Evolutionary conservation across 805 yeast species (phyloP), one percentile per base, ranked within the genome.

Genomic region (Blastobotrys chiropterorum): DNA sequence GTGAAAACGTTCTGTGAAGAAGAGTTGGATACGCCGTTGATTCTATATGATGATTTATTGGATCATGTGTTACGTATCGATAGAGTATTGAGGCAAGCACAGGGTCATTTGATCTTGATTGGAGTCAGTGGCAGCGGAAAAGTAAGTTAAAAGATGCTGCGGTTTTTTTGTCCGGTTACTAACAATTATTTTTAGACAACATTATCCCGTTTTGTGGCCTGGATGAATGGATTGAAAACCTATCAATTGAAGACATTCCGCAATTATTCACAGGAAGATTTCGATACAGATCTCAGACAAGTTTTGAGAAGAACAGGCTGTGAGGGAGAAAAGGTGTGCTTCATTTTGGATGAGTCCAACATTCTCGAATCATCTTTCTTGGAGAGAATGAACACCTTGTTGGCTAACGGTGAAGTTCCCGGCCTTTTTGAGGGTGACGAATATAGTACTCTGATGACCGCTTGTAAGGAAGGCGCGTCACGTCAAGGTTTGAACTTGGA

Each of bases 341-440:
- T 88, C 51, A 71, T 90, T 17, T 75, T 92, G 16, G 96, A 89
- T 58, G 97, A 92, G 59, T 81, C 95, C 0, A 80, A 83, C 26
- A 79, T 90, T 48, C 59, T 82, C 42, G 90, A 87, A 34, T 74
- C 95, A 0, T 73, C 94, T 0, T 92, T 90, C 62, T 67, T 92
- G 30, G 98, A 92, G 66, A 72, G 96, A 55, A 89, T 92, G 94
- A 92, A 92, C 60, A 87, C 96, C 0, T 70, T 92, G n/a, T 73
- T 92, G 39, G 97, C 97, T 0, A 92, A 92, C 66, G 86, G 96
- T 0, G 97, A 92, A 61, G 76, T 90, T 39, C 97, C 97, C 0
- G 97, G 96, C 2, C 69, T 92, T 13, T 92, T 88, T 65, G 86
- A 80, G 51, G 90, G 82, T 0, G 95, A 87, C 7, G 90, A 86